Percentiles rank a stretch among this genome's conserved stretches.
Evolutionary conservation across 1,284 basidiomycete genomes (phyloP).

Genomic region (Malassezia nana): DNA sequence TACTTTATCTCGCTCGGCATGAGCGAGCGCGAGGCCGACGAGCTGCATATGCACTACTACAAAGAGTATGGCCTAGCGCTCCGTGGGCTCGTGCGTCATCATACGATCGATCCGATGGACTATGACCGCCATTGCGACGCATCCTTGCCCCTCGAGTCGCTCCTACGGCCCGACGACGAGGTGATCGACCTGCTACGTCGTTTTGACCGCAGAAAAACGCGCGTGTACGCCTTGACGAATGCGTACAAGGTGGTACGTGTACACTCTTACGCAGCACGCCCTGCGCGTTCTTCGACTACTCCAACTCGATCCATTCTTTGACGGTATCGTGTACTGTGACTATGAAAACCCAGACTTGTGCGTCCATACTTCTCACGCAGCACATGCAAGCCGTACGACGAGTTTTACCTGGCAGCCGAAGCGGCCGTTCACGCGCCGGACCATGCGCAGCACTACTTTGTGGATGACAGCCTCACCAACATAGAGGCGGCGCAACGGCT

Average conservation of each 20-base stretch:
- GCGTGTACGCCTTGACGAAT: constrained; percentile 51
- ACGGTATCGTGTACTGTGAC: constrained; percentile 71
- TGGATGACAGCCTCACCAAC: constrained; percentile 44
- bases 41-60: constrained; percentile 67
- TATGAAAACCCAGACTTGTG: constrained; percentile 59
- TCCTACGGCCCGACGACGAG: constrained; percentile 60
- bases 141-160: constrained; percentile 68
- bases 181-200: constrained; percentile 64
- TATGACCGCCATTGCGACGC: constrained; percentile 77
- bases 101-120: constrained; percentile 72
- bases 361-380: constrained; percentile 4
- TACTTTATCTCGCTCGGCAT: constrained; percentile 68
- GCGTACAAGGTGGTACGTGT: constrained; percentile 32
- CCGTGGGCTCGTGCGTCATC: constrained; percentile 67
- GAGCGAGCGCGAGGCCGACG: constrained; percentile 60
- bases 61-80: constrained; percentile 69
- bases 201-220: constrained; percentile 64
- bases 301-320: constrained; percentile 63
- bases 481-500: constrained; percentile 32
- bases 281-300: constrained; percentile 67
- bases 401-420: constrained; percentile 36
- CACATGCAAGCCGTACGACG: constrained; percentile 66
- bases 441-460: constrained; percentile 31
- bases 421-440: constrained; percentile 21
- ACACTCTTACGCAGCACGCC: constrained; percentile 58